Evolutionary conservation across 768 basidiomycete genomes (phyloP), one percentile per base, ranked within the genome.

Genomic region (Tulasnella sp.): DNA sequence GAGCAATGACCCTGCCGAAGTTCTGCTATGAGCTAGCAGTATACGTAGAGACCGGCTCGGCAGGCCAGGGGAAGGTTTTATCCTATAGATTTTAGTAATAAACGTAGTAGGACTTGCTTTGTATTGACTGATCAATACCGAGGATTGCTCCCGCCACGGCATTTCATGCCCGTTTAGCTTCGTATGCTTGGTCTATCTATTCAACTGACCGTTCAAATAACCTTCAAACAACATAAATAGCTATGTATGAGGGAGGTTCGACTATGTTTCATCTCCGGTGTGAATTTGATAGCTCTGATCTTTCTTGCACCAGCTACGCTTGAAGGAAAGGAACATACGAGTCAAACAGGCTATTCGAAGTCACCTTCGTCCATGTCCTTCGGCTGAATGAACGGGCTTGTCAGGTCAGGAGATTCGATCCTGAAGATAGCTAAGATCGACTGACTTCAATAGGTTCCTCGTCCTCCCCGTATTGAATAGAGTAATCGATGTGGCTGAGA

Each of bases 381-480:
- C 15, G 96, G 96, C 91, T 96, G 49, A 29, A 39, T 15, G 42
- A 52, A 11, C 25, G 36, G 14, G 78, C 78, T 81, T 71, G 12
- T 68, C 49, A 79, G 79, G 54, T 54, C 31, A 64, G 68, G 49
- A 74, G 71, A 45, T 67, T 22, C 29, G 3, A 64, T 22, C 8
- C 49, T n/a, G 9, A 38, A 3, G 52, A 31, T 45, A 45, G 29
- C 76, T n/a, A 64, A 45, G 78, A 71, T 75, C 68, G 29, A 78
- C 86, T 76, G 80, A 92, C 93, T 89, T 94, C 94, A 86, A 92
- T 95, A 19, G 97, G 96, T 81, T 99, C 97, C 82, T 99, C 97
- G 77, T 96, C 94, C 85, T 99, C 97, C 40, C 97, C 97, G 80
- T 97, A 99, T 82, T 99, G 97, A 90, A 99, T 96, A 76, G 94